These are phyloP conservation scores for Samsoniella hepiali DNA, from an alignment of 2,329 filamentous ascomycete genomes.

Conservation along the genomic window DNA sequence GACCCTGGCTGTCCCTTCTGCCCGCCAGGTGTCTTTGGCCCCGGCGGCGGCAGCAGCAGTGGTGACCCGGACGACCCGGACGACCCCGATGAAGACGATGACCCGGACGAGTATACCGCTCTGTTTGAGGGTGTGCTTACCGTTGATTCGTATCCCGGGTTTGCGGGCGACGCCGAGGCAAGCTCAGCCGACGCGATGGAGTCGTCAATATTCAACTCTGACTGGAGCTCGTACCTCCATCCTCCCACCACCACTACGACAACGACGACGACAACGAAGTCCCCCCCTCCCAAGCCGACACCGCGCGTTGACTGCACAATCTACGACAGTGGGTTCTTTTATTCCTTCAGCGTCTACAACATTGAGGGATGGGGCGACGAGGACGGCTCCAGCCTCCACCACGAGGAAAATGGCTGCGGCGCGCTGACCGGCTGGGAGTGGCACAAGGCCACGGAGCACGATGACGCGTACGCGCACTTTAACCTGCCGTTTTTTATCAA, in stretches of 20 bases:
- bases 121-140: too few species aligned
- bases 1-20: constrained; percentile 16
- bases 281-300: not conserved
- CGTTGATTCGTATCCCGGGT: too few species aligned
- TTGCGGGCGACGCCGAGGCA: not conserved
- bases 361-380: constrained; percentile 17
- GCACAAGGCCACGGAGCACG: not conserved
- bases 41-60: not conserved
- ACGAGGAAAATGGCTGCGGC: constrained; percentile 20
- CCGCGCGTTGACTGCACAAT: not conserved
- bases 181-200: not conserved
- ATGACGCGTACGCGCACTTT: constrained; percentile 21
- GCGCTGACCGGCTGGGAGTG: constrained; percentile 21
- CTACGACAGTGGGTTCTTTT: constrained; percentile 3
- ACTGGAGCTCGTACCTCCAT: not conserved
- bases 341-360: constrained; percentile 15
- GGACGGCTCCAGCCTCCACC: constrained; percentile 12
- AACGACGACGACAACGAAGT: too few species aligned
- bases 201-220: not conserved
- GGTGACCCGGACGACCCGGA: constrained; percentile 9
- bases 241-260: too few species aligned
- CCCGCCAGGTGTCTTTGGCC: constrained; percentile 6
- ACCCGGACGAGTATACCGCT: too few species aligned
- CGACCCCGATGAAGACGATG: not conserved
- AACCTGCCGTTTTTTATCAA: constrained; percentile 26